Evolutionary conservation across 352 stramenopile species (phyloP), one percentile per base, ranked within the genome.

Genomic region (Phytopythium aichiense): DNA sequence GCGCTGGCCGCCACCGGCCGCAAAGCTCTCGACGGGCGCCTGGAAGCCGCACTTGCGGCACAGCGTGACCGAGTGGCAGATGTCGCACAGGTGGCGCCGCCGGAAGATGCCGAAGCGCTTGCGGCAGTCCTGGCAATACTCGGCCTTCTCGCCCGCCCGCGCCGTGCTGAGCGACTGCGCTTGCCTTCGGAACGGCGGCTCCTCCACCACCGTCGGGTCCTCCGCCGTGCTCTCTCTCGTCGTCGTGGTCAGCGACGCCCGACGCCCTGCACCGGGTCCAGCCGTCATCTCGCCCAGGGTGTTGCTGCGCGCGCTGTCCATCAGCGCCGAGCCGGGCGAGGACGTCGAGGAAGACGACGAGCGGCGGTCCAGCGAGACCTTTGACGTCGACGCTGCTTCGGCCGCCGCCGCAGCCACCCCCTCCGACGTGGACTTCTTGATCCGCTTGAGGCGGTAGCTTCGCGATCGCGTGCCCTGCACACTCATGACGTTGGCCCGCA

Each of bases 61-160:
- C 43, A 89, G 59, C 25, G 68, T 69, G 28, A 83, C 68, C 1
- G 69, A 73, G 60, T 86, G 74, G 48, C 79, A 89, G 43, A 78
- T 77, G 64, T 84, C 76, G 57, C 79, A 89, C 57, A 87, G 60
- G 48, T 76, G 72, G 1, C 71, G 73, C 35, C 73, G 75, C 13
- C 79, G 73, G 64, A 89, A 89, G 23, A 89, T 71, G 38, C 79
- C 77, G 59, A 89, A 89, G 57, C 77, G 78, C 62, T 88, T 88
- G 52, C 70, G 68, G 50, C 79, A 88, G 50, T 74, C 71, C 12
- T 83, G 71, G 38, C 79, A 88, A 18, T 37, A 63, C 15, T 64
- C 61, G 12, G 59, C 64, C n/a, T 72, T 75, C 61, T 77, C 66
- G 42, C 61, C 56, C 22, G 71, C 63, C 22, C n/a, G 18, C 13